Percentiles rank a stretch among this genome's conserved stretches.
These are phyloP conservation scores for Cyberlindnera japonica DNA, from an alignment of 805 yeast species.

Conservation along the genomic window DNA sequence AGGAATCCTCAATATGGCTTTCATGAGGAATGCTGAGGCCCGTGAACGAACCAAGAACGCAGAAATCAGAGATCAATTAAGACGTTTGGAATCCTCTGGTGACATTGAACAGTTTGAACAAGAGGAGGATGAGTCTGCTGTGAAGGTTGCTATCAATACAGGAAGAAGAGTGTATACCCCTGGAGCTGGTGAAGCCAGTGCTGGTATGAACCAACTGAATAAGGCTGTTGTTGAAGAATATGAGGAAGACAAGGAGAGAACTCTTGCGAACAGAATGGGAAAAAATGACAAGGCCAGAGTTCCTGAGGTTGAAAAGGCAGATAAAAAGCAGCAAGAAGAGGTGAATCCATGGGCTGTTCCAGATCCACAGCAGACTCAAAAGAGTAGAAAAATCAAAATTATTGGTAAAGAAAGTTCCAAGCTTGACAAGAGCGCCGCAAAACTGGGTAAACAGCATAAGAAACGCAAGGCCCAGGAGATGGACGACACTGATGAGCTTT, in stretches of 20 bases:
- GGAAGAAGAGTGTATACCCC: constrained; percentile 87
- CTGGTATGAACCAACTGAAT: constrained; percentile 35
- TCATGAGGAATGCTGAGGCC: constrained; percentile 87
- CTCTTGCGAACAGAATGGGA: constrained; percentile 39
- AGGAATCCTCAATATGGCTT: constrained; percentile 93
- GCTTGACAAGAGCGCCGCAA: constrained; percentile 40
- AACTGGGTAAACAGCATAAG: constrained; percentile 28
- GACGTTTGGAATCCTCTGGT: constrained; percentile 44
- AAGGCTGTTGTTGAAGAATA: constrained; percentile 40
- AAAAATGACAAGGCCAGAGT: constrained; percentile 9
- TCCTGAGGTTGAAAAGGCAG: background rate
- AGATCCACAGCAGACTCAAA: constrained; percentile 28
- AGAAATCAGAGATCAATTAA: constrained; percentile 47
- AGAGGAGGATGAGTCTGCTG: constrained; percentile 35
- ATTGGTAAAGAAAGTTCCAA: constrained; percentile 49
- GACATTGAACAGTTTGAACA: constrained; percentile 39
- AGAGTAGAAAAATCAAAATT: constrained; percentile 43
- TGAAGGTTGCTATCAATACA: constrained; percentile 52
- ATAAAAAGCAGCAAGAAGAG: constrained; percentile 19
- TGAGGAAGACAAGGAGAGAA: constrained; percentile 47
- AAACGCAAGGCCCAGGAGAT: constrained; percentile 32
- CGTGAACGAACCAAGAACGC: constrained; percentile 58
- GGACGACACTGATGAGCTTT: constrained; percentile 37
- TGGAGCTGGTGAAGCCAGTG: constrained; percentile 28
- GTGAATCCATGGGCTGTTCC: constrained; percentile 51